Evolutionary conservation across 257 asterid genomes (phyloP).

Genomic region (Linaria vulgaris): DNA sequence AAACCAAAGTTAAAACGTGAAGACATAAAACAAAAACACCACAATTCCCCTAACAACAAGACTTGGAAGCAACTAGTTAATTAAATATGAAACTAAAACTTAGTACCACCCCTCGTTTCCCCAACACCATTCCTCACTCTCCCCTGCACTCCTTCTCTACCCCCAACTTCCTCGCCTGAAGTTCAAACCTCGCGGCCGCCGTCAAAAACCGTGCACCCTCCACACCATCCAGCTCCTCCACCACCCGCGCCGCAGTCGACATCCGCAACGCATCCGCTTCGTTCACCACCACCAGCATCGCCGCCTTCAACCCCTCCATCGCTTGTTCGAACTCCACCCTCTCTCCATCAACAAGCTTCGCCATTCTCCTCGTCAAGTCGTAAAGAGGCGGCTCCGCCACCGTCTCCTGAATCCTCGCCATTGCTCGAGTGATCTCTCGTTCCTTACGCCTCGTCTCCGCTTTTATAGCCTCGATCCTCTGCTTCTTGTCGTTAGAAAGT

Average conservation of each 20-base stretch:
- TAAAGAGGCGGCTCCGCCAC: slow-evolving; percentile 51
- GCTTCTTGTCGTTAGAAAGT: slow-evolving; percentile 31
- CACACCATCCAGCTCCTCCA: slow-evolving; percentile 36
- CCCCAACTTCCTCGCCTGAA: slow-evolving; percentile 40
- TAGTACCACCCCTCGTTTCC: no score
- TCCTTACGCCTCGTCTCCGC: slow-evolving; percentile 36
- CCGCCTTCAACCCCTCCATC: slow-evolving; percentile 32
- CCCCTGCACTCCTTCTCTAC: slow-evolving; percentile 28
- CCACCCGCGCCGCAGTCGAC: slow-evolving; percentile 39
- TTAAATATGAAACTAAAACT: no score
- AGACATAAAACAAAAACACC: no score
- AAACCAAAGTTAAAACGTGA: no score
- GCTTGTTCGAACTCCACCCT: slow-evolving; percentile 22
- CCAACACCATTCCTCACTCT: no score
- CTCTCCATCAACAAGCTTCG: slow-evolving; percentile 21
- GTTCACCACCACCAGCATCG: slow-evolving; percentile 35
- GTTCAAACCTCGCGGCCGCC: slow-evolving; percentile 39
- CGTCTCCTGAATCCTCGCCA: slow-evolving; percentile 59
- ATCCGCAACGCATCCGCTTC: slow-evolving; percentile 52
- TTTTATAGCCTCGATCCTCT: slow-evolving; percentile 29
- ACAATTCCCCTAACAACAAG: no score
- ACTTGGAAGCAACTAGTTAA: no score
- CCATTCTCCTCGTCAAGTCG: slow-evolving; percentile 17
- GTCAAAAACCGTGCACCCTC: slow-evolving; percentile 45
- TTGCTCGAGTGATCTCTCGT: slow-evolving; percentile 31